Evolutionary conservation across 1,139 yeast genomes (phyloP), one percentile per base, ranked within the genome.

Genomic region (Yamadazyma taylorii): DNA sequence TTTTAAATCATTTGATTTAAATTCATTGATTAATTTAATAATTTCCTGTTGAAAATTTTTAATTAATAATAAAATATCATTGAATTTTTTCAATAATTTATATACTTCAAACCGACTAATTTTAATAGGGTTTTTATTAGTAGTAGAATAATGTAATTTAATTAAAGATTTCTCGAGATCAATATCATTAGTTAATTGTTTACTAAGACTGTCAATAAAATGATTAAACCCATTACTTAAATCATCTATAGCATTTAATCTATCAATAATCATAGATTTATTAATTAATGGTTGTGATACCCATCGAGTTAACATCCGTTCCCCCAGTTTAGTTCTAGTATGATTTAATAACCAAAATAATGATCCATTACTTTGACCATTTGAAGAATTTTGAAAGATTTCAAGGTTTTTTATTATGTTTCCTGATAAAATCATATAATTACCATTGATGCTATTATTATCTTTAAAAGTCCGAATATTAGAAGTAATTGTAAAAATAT

Each of bases 281-380:
- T 79, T 69, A 0, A 78, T 60, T 24, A 90, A 66, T 1, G 98
- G 98, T 43, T 74, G 68, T 1, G 80, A 70, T 0, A 90, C 63
- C 98, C 98, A 92, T 34, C 73, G 67, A 24, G 70, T 69, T 14
- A 92, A 57, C 41, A 78, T 52, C 38, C 96, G 61, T 35, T 69
- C 74, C 0, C 98, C 98, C 60, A 82, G 85, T 23, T 73, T 69
- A 0, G 97, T 87, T 30, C 79, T 64, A 0, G 97, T 86, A 45
- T 84, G 90, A 56, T 90, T 86, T 44, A 92, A 54, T 2, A 87
- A 64, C 88, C 92, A 85, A 12, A 85, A 60, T 13, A 92, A 61
- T 0, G 96, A 79, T 0, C 97, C 97, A 24, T 68, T 63, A 6
- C 64, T 66, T 1, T 73, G 63, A 13, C 62, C 59, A 44, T 80